Evolutionary conservation across 805 yeast species (phyloP), one percentile per base, ranked within the genome.

Genomic region (Ogataea zsoltii): DNA sequence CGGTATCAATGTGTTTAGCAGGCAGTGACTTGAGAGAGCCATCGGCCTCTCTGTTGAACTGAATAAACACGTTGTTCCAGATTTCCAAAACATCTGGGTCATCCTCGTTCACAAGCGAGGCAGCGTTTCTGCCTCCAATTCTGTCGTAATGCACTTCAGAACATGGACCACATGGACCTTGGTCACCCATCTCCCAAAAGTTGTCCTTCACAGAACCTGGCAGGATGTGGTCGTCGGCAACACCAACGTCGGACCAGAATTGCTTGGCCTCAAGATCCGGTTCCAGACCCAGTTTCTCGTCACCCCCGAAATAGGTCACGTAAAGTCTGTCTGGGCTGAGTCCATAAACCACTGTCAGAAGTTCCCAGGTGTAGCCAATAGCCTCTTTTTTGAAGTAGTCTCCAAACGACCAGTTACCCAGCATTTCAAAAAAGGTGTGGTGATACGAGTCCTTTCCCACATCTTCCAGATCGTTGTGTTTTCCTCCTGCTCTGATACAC

Each of bases 171-270:
- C 99, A 94, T 39, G 99, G 99, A 56, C 99, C 99, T 74, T 92
- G 98, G 64, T 95, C 99, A 60, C 99, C 99, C 99, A 94, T 94
- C 75, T 94, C 99, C 99, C 99, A 94, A 70, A 94, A 94, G 72
- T 94, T 94, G 67, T 94, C 99, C 63, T 82, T 74, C 43, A 83
- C 87, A 56, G 83, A 73, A 46, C 99, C 99, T 16, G 97, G 96
- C 55, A 94, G 74, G 57, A 94, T 92, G 65, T 90, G 98, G 65
- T 84, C 91, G 56, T 88, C 96, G 28, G 83, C 77, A 45, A 92
- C 95, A 58, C 99, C 99, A 33, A 85, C 86, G 31, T 76, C 80
- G 52, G 74, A 71, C 99, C 99, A 94, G 51, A 80, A 71, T 59
- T 85, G 72, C 66, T 87, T 87, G 44, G 98, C 97, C 70, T 94